Conservation (phyloP, 202 grass and related monocot species). For the Schoenoplectus tabernaemontani region DNA sequence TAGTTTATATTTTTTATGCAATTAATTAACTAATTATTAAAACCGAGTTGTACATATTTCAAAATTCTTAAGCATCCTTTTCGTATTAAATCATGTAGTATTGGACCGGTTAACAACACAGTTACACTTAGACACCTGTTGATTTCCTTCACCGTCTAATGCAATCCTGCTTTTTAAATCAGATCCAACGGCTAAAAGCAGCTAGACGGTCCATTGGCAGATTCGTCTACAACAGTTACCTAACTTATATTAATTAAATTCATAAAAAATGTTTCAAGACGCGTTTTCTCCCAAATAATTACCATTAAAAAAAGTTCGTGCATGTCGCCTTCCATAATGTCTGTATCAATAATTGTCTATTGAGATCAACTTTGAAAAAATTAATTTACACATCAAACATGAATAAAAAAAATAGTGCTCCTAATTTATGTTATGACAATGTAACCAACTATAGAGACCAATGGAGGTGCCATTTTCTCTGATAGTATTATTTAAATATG, state of each 20-base stretch:
- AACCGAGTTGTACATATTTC: not conserved
- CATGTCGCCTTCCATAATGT: not conserved
- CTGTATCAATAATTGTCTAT: no score
- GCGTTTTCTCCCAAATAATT: slow-evolving; percentile 15
- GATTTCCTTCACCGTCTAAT: not conserved
- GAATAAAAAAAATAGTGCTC: not conserved
- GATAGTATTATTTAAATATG: not conserved
- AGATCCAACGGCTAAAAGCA: not conserved
- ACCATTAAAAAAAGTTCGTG: not conserved
- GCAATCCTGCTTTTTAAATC: not conserved
- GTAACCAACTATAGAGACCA: not conserved
- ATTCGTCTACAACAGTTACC: slow-evolving; percentile 24
- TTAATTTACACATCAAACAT: not conserved
- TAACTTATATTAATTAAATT: slow-evolving; percentile 2
- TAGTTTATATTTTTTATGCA: no score
- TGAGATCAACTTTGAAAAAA: not conserved
- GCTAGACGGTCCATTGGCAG: not conserved
- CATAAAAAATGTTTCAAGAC: not conserved
- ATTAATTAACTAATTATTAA: not conserved
- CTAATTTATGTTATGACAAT: not conserved
- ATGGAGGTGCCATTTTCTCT: not conserved
- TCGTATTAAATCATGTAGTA: slow-evolving; percentile 4
- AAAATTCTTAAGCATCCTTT: not conserved
- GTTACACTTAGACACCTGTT: no score
- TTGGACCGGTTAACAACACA: not conserved